A percentile compares a stretch with the other conserved stretches of the same genome.
Evolutionary conservation across 768 basidiomycete genomes (phyloP).

Genomic region (Boletus rubroflammeus): DNA sequence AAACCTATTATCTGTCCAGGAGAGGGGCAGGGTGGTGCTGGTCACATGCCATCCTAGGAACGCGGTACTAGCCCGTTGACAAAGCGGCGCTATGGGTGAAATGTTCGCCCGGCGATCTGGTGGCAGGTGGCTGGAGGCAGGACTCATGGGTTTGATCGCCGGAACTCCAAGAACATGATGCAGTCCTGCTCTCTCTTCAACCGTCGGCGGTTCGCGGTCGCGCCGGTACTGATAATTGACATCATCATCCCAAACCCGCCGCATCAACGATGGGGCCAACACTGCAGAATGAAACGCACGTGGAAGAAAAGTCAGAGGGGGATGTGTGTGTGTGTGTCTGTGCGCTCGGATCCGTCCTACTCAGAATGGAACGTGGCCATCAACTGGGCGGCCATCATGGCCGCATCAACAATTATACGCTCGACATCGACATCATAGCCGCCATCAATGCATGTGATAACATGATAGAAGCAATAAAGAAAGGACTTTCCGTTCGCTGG

Average conservation of each 20-base stretch:
- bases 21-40: no score
- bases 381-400: slow-evolving; percentile 8
- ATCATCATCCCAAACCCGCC: neutral
- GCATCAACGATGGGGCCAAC: neutral
- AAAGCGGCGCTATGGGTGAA: neutral
- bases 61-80: neutral
- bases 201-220: neutral
- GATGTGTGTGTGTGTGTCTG: neutral
- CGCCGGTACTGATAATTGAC: neutral
- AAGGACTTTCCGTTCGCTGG: neutral
- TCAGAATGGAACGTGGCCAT: neutral
- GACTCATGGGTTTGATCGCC: slow-evolving; percentile 3
- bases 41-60: neutral
- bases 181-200: no score
- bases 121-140: neutral
- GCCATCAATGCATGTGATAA: slow-evolving; percentile 2
- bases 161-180: no score
- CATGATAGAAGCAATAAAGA: neutral
- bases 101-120: neutral
- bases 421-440: slow-evolving; percentile 13
- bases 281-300: slow-evolving; percentile 10
- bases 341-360: slow-evolving; percentile 12
- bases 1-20: neutral
- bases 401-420: slow-evolving; percentile 3
- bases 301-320: neutral